Evolutionary conservation across 225 moss, liverwort and hornwort species (phyloP).

Genomic region (Ulota crispa): DNA sequence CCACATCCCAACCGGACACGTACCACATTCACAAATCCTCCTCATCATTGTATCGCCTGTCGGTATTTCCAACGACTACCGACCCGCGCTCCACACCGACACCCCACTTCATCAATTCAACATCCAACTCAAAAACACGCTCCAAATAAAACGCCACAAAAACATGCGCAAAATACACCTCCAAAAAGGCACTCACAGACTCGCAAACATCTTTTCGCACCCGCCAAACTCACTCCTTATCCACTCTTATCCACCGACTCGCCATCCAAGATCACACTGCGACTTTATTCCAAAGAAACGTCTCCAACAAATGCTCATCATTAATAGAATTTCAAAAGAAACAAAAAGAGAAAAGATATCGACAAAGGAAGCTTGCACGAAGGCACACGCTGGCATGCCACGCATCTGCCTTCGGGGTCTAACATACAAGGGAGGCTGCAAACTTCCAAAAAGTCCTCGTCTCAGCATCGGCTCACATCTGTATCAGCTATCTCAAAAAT

Average conservation of each 20-base stretch:
- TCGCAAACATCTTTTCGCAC: not conserved
- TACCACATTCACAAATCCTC: not conserved
- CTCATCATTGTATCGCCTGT: conserved; percentile 18
- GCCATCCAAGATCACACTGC: conserved; percentile 10
- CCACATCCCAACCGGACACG: not conserved
- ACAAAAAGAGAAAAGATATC: conserved; percentile 28
- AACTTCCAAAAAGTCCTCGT: conserved; percentile 51
- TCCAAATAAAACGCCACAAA: not conserved
- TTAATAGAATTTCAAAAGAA: conserved; percentile 3
- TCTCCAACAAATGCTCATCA: conserved; percentile 43
- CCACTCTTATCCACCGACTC: not conserved
- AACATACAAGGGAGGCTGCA: conserved; percentile 46
- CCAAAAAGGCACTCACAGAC: not conserved
- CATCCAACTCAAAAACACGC: not conserved
- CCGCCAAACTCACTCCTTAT: not conserved
- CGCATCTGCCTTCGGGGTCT: conserved; percentile 41
- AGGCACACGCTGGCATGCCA: conserved; percentile 29
- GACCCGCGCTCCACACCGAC: conserved; percentile 9
- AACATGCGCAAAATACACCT: not conserved
- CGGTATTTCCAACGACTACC: conserved; percentile 24
- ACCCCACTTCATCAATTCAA: not conserved
- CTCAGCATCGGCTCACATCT: conserved; percentile 42
- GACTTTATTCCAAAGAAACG: conserved; percentile 37
- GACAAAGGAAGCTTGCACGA: conserved; percentile 34
- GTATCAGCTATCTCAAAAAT: conserved; percentile 53